phyloP scores from a whole-genome alignment of 805 yeast genomes.

The Danielia reshetovae region DNA sequence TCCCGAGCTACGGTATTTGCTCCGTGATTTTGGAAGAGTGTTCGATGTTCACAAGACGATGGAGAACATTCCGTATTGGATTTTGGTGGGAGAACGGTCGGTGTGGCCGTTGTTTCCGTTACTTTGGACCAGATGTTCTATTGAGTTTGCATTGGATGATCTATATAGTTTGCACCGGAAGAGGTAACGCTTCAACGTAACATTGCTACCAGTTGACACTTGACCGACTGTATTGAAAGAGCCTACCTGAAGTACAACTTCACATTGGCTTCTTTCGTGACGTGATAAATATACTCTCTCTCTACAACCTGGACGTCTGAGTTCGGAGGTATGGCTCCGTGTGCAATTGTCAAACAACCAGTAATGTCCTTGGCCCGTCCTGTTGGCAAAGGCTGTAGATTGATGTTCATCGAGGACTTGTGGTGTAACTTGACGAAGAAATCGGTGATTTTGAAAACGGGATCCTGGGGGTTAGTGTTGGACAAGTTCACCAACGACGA shows the following conservation, averaged over 20 bases:
- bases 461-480: conserved; percentile 20
- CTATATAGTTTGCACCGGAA: conserved; percentile 48
- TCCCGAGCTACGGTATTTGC: conserved; percentile 72
- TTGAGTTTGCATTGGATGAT: conserved; percentile 85
- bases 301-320: conserved; percentile 37
- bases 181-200: no score
- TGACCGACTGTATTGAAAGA: no score
- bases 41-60: conserved; percentile 68
- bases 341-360: conserved; percentile 59
- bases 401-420: conserved; percentile 49
- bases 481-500: conserved; percentile 28
- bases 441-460: conserved; percentile 42
- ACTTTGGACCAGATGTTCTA: conserved; percentile 81
- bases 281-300: conserved; percentile 59
- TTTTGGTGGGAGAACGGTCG: conserved; percentile 82
- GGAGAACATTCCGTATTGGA: conserved; percentile 85
- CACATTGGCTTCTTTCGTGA: conserved; percentile 50
- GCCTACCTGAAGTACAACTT: conserved; percentile 41
- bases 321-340: conserved; percentile 45
- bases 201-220: no score
- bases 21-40: conserved; percentile 68
- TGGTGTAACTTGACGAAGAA: conserved; percentile 47
- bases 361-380: conserved; percentile 83
- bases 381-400: conserved; percentile 64
- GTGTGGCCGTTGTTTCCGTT: conserved; percentile 90